Percentiles rank a stretch among this genome's conserved stretches.
phyloP scores from a whole-genome alignment of 2,329 filamentous ascomycete genomes.

The Colletotrichum gigasporum region DNA sequence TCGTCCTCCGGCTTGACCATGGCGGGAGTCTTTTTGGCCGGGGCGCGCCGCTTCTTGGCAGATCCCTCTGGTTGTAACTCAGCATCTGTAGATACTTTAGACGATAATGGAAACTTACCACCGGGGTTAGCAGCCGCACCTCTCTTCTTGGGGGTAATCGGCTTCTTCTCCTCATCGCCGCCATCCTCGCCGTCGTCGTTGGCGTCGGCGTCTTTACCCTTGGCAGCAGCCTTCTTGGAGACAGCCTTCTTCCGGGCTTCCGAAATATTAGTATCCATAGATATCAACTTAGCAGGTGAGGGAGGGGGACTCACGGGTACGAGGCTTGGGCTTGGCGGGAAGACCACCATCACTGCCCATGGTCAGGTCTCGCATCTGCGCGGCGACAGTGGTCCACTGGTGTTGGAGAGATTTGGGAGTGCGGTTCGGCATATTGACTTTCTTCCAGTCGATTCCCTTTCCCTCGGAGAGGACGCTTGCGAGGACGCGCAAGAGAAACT shows the following conservation, averaged over 20 bases:
- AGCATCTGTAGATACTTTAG: background rate
- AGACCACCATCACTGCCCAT: conserved; percentile 15
- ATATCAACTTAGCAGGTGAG: too few relatives aligned
- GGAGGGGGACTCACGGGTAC: background rate
- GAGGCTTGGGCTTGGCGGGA: conserved; percentile 23
- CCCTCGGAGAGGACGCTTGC: conserved; percentile 41
- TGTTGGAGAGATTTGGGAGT: conserved; percentile 49
- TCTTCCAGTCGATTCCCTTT: conserved; percentile 45
- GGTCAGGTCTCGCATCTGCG: conserved; percentile 47
- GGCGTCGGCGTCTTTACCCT: background rate
- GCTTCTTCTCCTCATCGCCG: conserved; percentile 1
- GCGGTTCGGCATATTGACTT: conserved; percentile 47
- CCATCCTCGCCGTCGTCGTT: background rate
- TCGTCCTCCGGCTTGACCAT: conserved; percentile 25
- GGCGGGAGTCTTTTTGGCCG: conserved; percentile 32
- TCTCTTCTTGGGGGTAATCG: conserved; percentile 12
- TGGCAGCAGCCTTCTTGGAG: conserved; percentile 33
- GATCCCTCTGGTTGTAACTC: background rate
- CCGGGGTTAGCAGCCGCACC: background rate
- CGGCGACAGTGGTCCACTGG: conserved; percentile 48
- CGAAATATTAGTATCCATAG: background rate
- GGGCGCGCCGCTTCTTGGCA: conserved; percentile 15
- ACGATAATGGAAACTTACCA: background rate
- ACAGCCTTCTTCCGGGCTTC: conserved; percentile 34
- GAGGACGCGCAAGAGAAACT: conserved; percentile 48